These are phyloP conservation scores for Sicyos baderoa DNA, from an alignment of 306 rosid species.

Conservation along the genomic window DNA sequence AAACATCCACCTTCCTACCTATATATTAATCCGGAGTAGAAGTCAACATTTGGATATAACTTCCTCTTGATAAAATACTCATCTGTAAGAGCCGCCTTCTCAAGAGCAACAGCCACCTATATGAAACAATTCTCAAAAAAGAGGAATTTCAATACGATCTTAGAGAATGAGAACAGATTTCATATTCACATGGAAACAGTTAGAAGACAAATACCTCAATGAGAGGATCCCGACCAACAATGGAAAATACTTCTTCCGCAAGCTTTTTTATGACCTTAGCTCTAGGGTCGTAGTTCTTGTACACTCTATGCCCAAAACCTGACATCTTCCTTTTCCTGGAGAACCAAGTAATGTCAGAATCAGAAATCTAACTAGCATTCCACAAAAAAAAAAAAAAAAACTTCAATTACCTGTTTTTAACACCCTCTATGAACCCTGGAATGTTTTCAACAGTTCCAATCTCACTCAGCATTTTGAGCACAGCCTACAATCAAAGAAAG, in stretches of 20 bases:
- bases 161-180: background rate
- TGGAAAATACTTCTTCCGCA: slow-evolving; percentile 84
- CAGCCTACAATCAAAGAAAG: slow-evolving; percentile 1
- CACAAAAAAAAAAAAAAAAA: background rate
- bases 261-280: slow-evolving; percentile 66
- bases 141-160: background rate
- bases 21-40: slow-evolving; percentile 84
- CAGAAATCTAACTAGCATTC: background rate
- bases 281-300: slow-evolving; percentile 90
- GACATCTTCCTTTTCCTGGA: slow-evolving; percentile 82
- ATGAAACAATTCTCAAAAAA: slow-evolving; percentile 1
- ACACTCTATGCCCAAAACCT: slow-evolving; percentile 90
- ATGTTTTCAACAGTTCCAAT: slow-evolving; percentile 77
- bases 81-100: slow-evolving; percentile 75
- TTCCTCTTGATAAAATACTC: slow-evolving; percentile 79
- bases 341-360: slow-evolving; percentile 10
- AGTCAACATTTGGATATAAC: slow-evolving; percentile 89
- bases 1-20: slow-evolving; percentile 25
- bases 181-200: background rate
- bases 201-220: slow-evolving; percentile 51
- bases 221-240: slow-evolving; percentile 87
- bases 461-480: slow-evolving; percentile 74
- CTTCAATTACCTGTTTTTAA: slow-evolving; percentile 55
- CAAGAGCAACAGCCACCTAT: slow-evolving; percentile 84
- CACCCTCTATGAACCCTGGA: slow-evolving; percentile 82